A percentile compares a stretch with the other conserved stretches of the same genome.
Conservation (phyloP, 352 stramenopile species). For the Globisporangium alternatum region DNA sequence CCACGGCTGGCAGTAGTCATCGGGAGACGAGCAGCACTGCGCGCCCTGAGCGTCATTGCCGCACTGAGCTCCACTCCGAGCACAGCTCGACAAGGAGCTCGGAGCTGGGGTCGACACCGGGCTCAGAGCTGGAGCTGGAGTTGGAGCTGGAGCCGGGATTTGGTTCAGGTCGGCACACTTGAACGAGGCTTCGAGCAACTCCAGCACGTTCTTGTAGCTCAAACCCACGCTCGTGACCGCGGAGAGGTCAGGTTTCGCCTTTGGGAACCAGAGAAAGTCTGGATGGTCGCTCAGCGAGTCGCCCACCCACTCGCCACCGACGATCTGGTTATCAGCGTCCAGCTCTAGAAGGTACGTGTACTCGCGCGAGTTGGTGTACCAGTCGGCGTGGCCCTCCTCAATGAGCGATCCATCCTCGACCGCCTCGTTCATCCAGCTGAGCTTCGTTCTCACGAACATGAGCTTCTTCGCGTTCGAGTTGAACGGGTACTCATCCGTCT, state of each 20-base stretch:
- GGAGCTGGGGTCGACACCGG: not conserved
- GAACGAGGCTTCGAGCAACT: slow-evolving; percentile 10
- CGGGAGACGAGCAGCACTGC: slow-evolving; percentile 26
- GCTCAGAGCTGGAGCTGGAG: not conserved
- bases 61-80: slow-evolving; percentile 9
- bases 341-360: slow-evolving; percentile 10
- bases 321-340: not conserved
- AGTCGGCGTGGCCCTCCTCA: not conserved
- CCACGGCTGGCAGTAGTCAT: slow-evolving; percentile 44
- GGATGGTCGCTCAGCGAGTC: slow-evolving; percentile 13
- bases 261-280: slow-evolving; percentile 20
- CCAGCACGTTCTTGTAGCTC: slow-evolving; percentile 12
- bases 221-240: slow-evolving; percentile 11
- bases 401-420: slow-evolving; percentile 12
- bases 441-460: slow-evolving; percentile 12
- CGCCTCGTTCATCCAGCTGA: slow-evolving; percentile 19
- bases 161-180: slow-evolving; percentile 1
- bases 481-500: slow-evolving; percentile 18
- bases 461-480: slow-evolving; percentile 15
- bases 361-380: slow-evolving; percentile 1
- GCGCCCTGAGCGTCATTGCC: slow-evolving; percentile 14
- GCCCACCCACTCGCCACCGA: slow-evolving; percentile 6
- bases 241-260: not conserved
- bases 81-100: not conserved
- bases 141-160: not conserved